Evolutionary conservation across 2,329 filamentous ascomycete species (phyloP), one percentile per base, ranked within the genome.

Genomic region (Hymenoscyphus linearis): DNA sequence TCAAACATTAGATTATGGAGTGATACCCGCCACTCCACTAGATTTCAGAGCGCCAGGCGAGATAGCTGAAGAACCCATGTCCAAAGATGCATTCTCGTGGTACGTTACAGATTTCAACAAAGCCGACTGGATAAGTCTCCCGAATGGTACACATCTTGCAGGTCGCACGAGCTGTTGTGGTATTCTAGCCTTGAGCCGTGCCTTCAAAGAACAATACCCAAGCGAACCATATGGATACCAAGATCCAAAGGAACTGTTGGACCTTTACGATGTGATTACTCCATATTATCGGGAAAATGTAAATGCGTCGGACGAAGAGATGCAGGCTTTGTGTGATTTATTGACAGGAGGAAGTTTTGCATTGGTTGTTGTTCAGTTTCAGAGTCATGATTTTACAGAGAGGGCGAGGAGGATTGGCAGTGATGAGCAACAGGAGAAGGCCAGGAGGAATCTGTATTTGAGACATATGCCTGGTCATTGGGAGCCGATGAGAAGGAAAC

Each of bases 401-500:
- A 55, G 52, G 16, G 52, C 31, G 31, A 55, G 52, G n/a, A 16
- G 52, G 7, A 34, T 55, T 14, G 52, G 27, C 2, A 31, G 14
- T 36, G 9, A 16, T 5, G 27, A 55, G 27, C 7, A 34, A 18
- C 25, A 55, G 52, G 26, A 22, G 22, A 27, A n/a, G 2, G 10
- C 9, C 26, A 14, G 3, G 36, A 27, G 14, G 36, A 57, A 57
- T 16, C 27, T 57, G 35, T 57, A 44, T 47, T 26, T 47, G 35
- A 57, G 55, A 16, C 35, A 57, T 44, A 44, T 31, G 12, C 36
- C 22, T 16, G 55, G 55, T 4, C 55, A 57, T 27, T 57, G 55
- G 18, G 34, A 57, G 12, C 34, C 18, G 14, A 57, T 57, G 37
- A 31, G 26, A 12, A 44, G 37, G 22, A 44, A 3, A 13, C 18